Evolutionary conservation across 2,329 filamentous ascomycete genomes (phyloP).

Genomic region (Hortaea werneckii): DNA sequence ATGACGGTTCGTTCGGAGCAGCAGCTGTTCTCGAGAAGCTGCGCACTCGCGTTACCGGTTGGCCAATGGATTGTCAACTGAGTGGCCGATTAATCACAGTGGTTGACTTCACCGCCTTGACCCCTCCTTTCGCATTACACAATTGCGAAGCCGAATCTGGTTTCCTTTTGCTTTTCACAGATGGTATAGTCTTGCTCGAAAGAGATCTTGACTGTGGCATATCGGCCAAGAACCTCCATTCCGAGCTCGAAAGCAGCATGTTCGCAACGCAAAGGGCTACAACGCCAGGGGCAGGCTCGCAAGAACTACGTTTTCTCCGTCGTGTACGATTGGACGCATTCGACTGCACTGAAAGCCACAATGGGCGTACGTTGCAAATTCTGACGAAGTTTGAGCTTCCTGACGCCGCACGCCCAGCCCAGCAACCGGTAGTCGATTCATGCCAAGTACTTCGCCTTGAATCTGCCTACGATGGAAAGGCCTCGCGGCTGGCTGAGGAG

Average conservation of each 20-base stretch:
- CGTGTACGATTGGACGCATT: conserved; percentile 17
- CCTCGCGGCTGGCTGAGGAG: conserved; percentile 69
- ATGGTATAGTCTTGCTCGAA: conserved; percentile 66
- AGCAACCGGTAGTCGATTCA: conserved; percentile 15
- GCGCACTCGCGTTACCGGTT: conserved; percentile 17
- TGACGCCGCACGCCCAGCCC: conserved; percentile 10
- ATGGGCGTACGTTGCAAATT: conserved; percentile 18
- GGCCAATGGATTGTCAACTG: conserved; percentile 41
- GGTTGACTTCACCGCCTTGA: conserved; percentile 67
- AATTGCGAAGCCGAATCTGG: conserved; percentile 33
- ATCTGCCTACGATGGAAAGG: conserved; percentile 68
- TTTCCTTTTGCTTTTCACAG: conserved; percentile 75
- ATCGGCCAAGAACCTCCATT: conserved; percentile 66
- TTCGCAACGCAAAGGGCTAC: conserved; percentile 40
- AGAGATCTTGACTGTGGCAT: conserved; percentile 40
- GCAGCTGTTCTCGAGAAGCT: conserved; percentile 64
- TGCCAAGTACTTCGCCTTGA: conserved; percentile 52
- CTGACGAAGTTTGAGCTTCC: conserved; percentile 18
- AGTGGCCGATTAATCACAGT: conserved; percentile 71
- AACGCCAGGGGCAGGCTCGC: conserved; percentile 36
- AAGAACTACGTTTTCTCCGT: conserved; percentile 59
- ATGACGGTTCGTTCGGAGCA: conserved; percentile 59
- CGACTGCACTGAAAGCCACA: conserved; percentile 19
- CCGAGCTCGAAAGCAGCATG: conserved; percentile 69
- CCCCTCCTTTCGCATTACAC: conserved; percentile 54